Evolutionary conservation across 2,329 filamentous ascomycete genomes (phyloP).

Genomic region (Cercospora zeae-maydis): DNA sequence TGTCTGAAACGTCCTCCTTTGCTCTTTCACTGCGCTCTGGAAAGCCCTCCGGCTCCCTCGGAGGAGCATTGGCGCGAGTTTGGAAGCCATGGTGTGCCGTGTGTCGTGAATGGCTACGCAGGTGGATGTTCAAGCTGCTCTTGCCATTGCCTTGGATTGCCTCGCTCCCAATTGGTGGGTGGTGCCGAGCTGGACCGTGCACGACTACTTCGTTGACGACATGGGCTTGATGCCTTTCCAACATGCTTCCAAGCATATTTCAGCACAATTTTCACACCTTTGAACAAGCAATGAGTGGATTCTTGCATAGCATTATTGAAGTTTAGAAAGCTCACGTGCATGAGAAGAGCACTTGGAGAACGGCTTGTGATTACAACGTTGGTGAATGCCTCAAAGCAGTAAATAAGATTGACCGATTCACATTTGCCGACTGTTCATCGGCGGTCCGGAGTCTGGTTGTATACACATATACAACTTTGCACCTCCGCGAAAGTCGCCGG

Average conservation of each 20-base stretch:
- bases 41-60: conserved; percentile 64
- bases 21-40: conserved; percentile 60
- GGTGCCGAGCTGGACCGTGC: background rate
- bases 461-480: no score
- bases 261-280: background rate
- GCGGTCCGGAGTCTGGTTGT: no score
- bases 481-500: no score
- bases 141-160: background rate
- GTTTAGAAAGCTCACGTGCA: no score
- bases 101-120: background rate
- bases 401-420: no score
- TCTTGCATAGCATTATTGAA: background rate
- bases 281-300: background rate
- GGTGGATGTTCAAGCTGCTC: background rate
- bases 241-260: background rate
- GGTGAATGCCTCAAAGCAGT: no score
- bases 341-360: no score
- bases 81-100: conserved; percentile 68
- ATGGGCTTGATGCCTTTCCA: background rate
- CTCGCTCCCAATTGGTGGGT: background rate
- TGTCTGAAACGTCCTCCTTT: conserved; percentile 69
- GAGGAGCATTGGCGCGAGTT: conserved; percentile 69
- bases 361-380: no score
- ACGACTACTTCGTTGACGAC: background rate
- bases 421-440: no score